Conservation (phyloP, 495 filamentous ascomycete species). For the Aspergillus heteromorphus region DNA sequence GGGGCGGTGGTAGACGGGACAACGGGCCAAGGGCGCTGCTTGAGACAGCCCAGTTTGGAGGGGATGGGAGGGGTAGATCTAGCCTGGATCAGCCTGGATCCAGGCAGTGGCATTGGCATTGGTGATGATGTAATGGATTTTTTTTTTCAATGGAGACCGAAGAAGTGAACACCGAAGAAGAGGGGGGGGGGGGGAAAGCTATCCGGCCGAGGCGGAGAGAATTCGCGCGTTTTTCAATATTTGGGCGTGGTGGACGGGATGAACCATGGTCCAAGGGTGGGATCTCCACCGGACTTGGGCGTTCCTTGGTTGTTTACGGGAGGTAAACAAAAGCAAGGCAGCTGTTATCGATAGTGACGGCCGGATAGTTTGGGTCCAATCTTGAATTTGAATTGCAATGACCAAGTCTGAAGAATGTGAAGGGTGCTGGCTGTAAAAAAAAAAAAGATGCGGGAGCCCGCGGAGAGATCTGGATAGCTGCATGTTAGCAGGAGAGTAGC, state of each 20-base stretch:
- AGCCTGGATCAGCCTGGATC: not conserved
- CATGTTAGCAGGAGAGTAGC: no score
- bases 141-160: no score
- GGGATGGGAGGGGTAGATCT: not conserved
- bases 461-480: no score
- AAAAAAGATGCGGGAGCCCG: no score
- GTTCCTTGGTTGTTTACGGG: not conserved
- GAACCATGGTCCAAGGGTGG: not conserved
- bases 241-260: not conserved
- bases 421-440: no score
- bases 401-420: no score
- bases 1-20: conserved; percentile 33
- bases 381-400: not conserved
- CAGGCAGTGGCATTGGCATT: no score
- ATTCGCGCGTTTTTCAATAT: not conserved
- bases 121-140: conserved; percentile 1
- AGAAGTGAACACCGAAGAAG: no score
- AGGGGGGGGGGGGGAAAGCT: no score
- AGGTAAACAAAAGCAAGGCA: not conserved
- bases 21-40: conserved; percentile 35
- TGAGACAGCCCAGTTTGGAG: no score
- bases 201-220: no score
- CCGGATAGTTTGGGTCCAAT: not conserved
- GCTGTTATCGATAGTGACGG: not conserved
- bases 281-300: not conserved